Conservation (phyloP, 768 basidiomycete genomes). For the Auriscalpium orientale region DNA sequence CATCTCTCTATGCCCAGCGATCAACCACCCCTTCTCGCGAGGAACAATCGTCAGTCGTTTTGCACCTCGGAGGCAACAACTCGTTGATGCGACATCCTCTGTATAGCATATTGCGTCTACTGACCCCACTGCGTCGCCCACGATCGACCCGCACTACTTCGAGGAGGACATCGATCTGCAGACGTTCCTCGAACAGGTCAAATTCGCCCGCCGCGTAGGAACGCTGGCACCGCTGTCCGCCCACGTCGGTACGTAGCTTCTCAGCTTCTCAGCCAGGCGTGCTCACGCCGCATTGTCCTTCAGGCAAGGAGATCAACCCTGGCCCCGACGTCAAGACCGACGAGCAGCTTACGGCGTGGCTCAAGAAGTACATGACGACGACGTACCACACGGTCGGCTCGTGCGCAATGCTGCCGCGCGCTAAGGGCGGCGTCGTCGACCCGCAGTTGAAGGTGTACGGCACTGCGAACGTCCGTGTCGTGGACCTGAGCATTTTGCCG, state of each 20-base stretch:
- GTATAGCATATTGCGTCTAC: constrained; percentile 23
- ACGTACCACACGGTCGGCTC: constrained; percentile 38
- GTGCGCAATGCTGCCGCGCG: constrained; percentile 46
- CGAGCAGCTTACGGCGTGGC: constrained; percentile 20
- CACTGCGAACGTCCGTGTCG: constrained; percentile 48
- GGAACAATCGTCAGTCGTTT: constrained; percentile 37
- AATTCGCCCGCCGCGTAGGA: constrained; percentile 20
- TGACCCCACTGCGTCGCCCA: constrained; percentile 22
- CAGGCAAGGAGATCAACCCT: constrained; percentile 25
- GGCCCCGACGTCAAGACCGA: constrained; percentile 23
- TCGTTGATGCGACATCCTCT: not conserved
- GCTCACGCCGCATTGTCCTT: not conserved
- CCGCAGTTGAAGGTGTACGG: constrained; percentile 46
- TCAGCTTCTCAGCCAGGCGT: not conserved
- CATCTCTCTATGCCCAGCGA: constrained; percentile 27
- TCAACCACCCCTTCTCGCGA: constrained; percentile 39
- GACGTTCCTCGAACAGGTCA: constrained; percentile 22
- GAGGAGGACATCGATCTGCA: constrained; percentile 26
- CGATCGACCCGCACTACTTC: constrained; percentile 26
- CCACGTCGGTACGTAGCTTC: constrained; percentile 15
- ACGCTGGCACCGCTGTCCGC: constrained; percentile 19
- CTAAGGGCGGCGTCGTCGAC: constrained; percentile 46
- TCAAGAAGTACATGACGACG: constrained; percentile 15
- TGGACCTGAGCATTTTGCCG: constrained; percentile 46
- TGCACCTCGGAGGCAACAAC: not conserved